Conservation (phyloP, 2,329 filamentous ascomycete species). For the Juglanconis oblonga region DNA sequence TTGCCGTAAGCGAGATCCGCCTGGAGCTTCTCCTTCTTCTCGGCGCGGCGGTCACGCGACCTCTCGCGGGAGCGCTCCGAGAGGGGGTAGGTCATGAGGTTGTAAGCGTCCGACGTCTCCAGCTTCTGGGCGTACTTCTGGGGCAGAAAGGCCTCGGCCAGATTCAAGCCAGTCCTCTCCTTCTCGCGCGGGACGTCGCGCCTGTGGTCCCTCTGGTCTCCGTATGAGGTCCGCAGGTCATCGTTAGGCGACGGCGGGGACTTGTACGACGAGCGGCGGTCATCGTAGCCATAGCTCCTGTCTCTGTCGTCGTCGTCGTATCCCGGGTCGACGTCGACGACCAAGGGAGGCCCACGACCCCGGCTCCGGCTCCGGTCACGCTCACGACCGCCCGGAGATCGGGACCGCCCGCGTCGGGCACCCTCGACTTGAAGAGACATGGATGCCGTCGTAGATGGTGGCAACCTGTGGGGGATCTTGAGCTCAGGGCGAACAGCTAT, state of each 20-base stretch:
- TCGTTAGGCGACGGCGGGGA: constrained; percentile 28
- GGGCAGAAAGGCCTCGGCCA: constrained; percentile 39
- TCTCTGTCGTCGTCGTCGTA: constrained; percentile 33
- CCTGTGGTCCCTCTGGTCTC: constrained; percentile 22
- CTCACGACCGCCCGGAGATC: constrained; percentile 41
- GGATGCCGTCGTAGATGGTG: background rate
- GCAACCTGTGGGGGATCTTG: too few species aligned
- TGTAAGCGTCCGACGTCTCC: constrained; percentile 21
- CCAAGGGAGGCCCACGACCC: constrained; percentile 29
- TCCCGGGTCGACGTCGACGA: constrained; percentile 43
- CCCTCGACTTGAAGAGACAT: constrained; percentile 54
- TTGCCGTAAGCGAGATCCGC: constrained; percentile 52
- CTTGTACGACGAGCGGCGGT: constrained; percentile 18
- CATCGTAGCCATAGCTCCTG: constrained; percentile 31
- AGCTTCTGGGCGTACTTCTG: constrained; percentile 44
- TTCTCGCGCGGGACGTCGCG: constrained; percentile 26
- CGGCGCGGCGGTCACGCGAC: constrained; percentile 24
- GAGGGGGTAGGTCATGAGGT: constrained; percentile 23
- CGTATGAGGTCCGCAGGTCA: constrained; percentile 17
- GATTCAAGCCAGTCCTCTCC: constrained; percentile 17
- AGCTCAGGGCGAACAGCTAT: background rate
- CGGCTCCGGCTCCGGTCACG: constrained; percentile 35
- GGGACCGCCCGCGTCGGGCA: constrained; percentile 42
- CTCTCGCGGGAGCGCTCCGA: constrained; percentile 26
- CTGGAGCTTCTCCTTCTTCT: constrained; percentile 26